A percentile compares a stretch with the other conserved stretches of the same genome.
Evolutionary conservation across 331 rosid species (phyloP).

Genomic region (Arachis monticola): DNA sequence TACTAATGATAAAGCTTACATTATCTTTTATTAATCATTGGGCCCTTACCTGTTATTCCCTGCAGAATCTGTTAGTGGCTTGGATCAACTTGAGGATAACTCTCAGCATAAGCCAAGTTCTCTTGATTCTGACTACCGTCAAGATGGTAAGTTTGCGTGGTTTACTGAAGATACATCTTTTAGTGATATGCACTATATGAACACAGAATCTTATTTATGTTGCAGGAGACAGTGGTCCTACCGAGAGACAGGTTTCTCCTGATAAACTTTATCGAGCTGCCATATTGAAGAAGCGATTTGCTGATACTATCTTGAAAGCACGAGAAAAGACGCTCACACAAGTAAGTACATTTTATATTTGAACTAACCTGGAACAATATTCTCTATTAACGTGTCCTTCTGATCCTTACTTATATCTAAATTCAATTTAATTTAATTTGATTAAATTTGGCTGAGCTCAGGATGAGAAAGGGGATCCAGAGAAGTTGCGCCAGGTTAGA

Average conservation of each 20-base stretch:
- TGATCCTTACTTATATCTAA: slow-evolving; percentile 22
- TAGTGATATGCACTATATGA: neutral
- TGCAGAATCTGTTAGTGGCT: slow-evolving; percentile 70
- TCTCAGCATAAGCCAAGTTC: slow-evolving; percentile 65
- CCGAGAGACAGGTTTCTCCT: slow-evolving; percentile 73
- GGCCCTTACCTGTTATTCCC: slow-evolving; percentile 29
- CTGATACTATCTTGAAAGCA: slow-evolving; percentile 84
- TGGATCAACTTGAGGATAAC: slow-evolving; percentile 73
- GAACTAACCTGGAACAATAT: slow-evolving; percentile 31
- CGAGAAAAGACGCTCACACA: slow-evolving; percentile 73
- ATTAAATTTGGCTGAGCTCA: slow-evolving; percentile 50
- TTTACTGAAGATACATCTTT: slow-evolving; percentile 18
- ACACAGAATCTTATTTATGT: slow-evolving; percentile 25
- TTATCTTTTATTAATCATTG: neutral
- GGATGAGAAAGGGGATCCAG: slow-evolving; percentile 88
- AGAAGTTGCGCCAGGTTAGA: slow-evolving; percentile 70
- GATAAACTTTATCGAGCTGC: slow-evolving; percentile 75
- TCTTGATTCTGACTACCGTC: slow-evolving; percentile 64
- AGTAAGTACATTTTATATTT: slow-evolving; percentile 42
- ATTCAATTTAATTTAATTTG: slow-evolving; percentile 29
- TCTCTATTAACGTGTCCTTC: slow-evolving; percentile 12
- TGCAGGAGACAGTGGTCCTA: slow-evolving; percentile 67
- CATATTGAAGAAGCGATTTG: slow-evolving; percentile 67
- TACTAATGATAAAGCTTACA: slow-evolving; percentile 4
- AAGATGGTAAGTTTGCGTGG: slow-evolving; percentile 65